phyloP scores from a whole-genome alignment of 108 stramenopile genomes.

The Nannochloropsis granulata region DNA sequence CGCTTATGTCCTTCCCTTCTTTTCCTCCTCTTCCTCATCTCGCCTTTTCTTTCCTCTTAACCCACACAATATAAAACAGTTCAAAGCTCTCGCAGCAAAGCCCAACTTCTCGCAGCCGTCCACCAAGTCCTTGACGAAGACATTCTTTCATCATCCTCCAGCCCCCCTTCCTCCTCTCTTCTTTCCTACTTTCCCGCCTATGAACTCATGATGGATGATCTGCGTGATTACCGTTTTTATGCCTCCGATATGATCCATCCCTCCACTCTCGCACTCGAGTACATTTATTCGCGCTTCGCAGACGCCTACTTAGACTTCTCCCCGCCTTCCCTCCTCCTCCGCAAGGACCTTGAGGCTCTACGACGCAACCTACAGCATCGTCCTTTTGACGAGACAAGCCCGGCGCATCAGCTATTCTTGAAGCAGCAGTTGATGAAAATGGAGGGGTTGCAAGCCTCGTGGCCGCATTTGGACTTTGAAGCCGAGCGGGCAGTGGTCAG shows the following conservation, averaged over 20 bases:
- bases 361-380: slow-evolving; percentile 2
- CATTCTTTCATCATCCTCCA: background rate
- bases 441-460: background rate
- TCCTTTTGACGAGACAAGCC: slow-evolving; percentile 12
- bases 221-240: slow-evolving; percentile 24
- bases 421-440: slow-evolving; percentile 2
- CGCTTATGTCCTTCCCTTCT: background rate
- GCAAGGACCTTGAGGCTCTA: background rate
- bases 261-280: slow-evolving; percentile 6
- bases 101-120: background rate
- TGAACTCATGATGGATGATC: slow-evolving; percentile 19
- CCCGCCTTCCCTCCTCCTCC: background rate
- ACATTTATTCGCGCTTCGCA: slow-evolving; percentile 9
- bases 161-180: background rate
- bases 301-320: background rate
- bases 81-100: background rate
- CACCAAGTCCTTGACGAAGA: background rate
- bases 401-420: slow-evolving; percentile 9
- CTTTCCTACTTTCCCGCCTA: slow-evolving; percentile 14
- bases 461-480: background rate
- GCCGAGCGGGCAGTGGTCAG: slow-evolving; percentile 1
- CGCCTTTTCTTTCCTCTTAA: background rate
- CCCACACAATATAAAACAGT: background rate
- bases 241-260: slow-evolving; percentile 28
- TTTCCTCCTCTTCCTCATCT: background rate